Conservation (phyloP, 495 filamentous ascomycete species). For the Penicillium coffeae region DNA sequence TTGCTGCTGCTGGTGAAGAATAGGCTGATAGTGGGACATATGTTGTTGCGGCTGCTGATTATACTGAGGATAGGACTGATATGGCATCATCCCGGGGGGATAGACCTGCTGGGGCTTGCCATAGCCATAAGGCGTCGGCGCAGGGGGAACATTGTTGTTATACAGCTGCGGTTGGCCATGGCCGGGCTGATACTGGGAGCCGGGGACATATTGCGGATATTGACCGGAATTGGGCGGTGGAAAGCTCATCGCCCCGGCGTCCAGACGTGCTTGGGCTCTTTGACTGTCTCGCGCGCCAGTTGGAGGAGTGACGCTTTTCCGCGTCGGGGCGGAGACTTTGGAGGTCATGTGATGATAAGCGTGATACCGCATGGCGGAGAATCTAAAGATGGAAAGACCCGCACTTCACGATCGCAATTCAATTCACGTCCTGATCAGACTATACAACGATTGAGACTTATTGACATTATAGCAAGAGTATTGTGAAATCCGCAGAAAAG, state of each 20-base stretch:
- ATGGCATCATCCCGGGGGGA: conserved; percentile 37
- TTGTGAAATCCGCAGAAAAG: background rate
- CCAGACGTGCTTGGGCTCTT: conserved; percentile 9
- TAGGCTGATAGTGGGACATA: conserved; percentile 8
- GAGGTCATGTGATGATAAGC: conserved; percentile 22
- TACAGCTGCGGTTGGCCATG: conserved; percentile 39
- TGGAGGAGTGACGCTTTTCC: conserved; percentile 7
- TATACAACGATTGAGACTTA: too few relatives aligned
- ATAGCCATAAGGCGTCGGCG: conserved; percentile 35
- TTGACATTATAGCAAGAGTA: background rate
- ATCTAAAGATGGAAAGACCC: background rate
- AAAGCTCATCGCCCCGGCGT: conserved; percentile 47
- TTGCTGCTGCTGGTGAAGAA: conserved; percentile 15
- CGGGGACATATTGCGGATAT: conserved; percentile 32
- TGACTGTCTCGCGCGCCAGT: conserved; percentile 9
- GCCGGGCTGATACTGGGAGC: conserved; percentile 34
- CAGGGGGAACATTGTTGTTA: conserved; percentile 33
- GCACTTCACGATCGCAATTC: too few relatives aligned
- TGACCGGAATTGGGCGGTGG: conserved; percentile 45
- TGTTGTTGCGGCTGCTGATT: conserved; percentile 16
- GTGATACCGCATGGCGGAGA: background rate
- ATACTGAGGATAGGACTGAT: conserved; percentile 31
- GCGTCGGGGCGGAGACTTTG: conserved; percentile 40
- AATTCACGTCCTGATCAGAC: too few relatives aligned
- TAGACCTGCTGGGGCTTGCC: conserved; percentile 36